These are phyloP conservation scores for Colletotrichum neosansevieriae DNA, from an alignment of 2,329 filamentous ascomycete species.

Conservation along the genomic window DNA sequence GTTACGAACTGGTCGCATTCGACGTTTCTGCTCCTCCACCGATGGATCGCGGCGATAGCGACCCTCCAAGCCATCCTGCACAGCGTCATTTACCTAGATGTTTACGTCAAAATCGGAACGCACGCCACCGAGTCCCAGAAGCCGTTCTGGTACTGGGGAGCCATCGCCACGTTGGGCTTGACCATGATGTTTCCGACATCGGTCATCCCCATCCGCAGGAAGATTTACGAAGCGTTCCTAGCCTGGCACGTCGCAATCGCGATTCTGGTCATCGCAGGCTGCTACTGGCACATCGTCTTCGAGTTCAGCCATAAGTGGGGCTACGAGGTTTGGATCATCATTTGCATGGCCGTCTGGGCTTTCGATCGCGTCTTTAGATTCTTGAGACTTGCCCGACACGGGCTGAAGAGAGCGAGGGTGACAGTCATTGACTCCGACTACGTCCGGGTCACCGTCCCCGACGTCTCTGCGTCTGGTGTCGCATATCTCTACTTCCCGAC, in stretches of 20 bases:
- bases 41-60: conserved; percentile 49
- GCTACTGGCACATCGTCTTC: conserved; percentile 47
- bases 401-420: conserved; percentile 44
- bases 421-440: conserved; percentile 47
- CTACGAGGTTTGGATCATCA: conserved; percentile 53
- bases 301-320: conserved; percentile 49
- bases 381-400: conserved; percentile 43
- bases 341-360: conserved; percentile 49
- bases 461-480: conserved; percentile 43
- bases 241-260: conserved; percentile 49
- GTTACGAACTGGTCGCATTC: conserved; percentile 53
- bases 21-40: conserved; percentile 53
- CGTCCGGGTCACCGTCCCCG: conserved; percentile 48
- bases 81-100: conserved; percentile 46
- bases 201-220: conserved; percentile 46
- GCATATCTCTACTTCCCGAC: conserved; percentile 53
- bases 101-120: conserved; percentile 12
- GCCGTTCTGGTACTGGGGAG: conserved; percentile 52
- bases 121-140: conserved; percentile 16
- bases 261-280: conserved; percentile 49
- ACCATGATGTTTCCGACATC: conserved; percentile 45
- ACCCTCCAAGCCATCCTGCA: conserved; percentile 47
- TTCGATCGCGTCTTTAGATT: conserved; percentile 47
- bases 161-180: conserved; percentile 47
- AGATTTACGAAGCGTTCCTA: conserved; percentile 51